Evolutionary conservation across 2,329 filamentous ascomycete genomes (phyloP).

Genomic region (Tolypocladium sp.): DNA sequence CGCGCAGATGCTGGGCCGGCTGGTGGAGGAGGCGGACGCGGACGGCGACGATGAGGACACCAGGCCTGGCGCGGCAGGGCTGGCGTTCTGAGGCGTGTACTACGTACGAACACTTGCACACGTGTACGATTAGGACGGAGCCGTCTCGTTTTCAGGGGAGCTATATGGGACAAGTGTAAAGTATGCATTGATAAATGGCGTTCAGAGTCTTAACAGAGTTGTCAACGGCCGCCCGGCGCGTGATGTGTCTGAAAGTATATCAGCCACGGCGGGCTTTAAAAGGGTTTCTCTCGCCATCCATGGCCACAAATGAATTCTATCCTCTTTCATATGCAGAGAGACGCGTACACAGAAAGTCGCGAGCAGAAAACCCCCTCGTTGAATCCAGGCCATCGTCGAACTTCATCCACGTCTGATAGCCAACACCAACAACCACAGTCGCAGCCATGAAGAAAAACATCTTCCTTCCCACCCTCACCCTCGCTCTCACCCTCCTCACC

Average conservation of each 20-base stretch:
- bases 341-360: too few species aligned
- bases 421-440: background rate
- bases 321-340: too few species aligned
- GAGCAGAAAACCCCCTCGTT: too few species aligned
- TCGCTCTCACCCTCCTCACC: background rate
- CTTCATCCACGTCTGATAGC: too few species aligned
- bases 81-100: background rate
- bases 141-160: background rate
- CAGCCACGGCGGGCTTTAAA: background rate
- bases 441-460: background rate
- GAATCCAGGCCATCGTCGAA: too few species aligned
- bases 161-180: background rate
- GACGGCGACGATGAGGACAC: constrained; percentile 8
- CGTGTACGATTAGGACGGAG: background rate
- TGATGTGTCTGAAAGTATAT: background rate
- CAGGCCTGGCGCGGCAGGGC: background rate
- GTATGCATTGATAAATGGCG: background rate
- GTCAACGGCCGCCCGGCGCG: background rate
- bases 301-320: too few species aligned
- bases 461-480: background rate
- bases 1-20: constrained; percentile 35
- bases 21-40: constrained; percentile 18
- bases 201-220: background rate
- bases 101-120: background rate
- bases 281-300: too few species aligned